A percentile compares a stretch with the other conserved stretches of the same genome.
Evolutionary conservation across 2,329 filamentous ascomycete species (phyloP).

Genomic region (Ophiocordyceps camponoti-saundersi): DNA sequence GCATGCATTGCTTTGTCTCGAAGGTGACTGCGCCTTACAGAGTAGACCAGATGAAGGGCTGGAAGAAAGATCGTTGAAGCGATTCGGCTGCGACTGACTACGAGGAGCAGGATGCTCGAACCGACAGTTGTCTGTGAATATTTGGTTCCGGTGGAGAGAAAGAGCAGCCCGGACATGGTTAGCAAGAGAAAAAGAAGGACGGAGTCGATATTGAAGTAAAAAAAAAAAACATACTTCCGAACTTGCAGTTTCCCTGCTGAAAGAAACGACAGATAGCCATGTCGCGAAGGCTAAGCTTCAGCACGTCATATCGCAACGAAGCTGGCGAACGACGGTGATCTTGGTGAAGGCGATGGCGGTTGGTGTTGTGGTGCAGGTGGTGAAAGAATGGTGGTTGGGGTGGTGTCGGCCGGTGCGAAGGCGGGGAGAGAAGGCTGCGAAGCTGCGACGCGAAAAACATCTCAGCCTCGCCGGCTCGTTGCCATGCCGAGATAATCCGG

Average conservation of each 20-base stretch:
- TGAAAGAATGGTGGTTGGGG: constrained; percentile 1
- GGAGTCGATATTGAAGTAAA: too few species aligned
- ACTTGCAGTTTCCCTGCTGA: constrained; percentile 33
- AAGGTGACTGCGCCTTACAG: constrained; percentile 4
- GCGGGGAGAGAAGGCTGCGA: constrained; percentile 2
- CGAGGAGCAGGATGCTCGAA: constrained; percentile 30
- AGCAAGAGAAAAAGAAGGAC: background rate
- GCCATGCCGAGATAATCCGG: background rate
- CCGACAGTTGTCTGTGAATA: constrained; percentile 28
- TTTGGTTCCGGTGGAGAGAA: background rate
- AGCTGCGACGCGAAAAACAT: constrained; percentile 3
- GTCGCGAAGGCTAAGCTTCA: constrained; percentile 2
- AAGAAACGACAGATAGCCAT: constrained; percentile 31
- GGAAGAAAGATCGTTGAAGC: constrained; percentile 35
- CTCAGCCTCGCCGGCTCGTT: constrained; percentile 1
- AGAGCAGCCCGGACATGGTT: too few species aligned
- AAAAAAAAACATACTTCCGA: constrained; percentile 24
- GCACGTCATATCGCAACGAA: background rate
- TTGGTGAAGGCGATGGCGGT: too few species aligned
- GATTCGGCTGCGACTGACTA: constrained; percentile 25
- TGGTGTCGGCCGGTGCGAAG: constrained; percentile 1
- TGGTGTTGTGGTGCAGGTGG: background rate
- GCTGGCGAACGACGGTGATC: too few species aligned
- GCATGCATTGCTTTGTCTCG: too few species aligned
- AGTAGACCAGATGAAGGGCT: constrained; percentile 9